phyloP scores from a whole-genome alignment of 768 basidiomycete species.

The Rhizopogon salebrosus region DNA sequence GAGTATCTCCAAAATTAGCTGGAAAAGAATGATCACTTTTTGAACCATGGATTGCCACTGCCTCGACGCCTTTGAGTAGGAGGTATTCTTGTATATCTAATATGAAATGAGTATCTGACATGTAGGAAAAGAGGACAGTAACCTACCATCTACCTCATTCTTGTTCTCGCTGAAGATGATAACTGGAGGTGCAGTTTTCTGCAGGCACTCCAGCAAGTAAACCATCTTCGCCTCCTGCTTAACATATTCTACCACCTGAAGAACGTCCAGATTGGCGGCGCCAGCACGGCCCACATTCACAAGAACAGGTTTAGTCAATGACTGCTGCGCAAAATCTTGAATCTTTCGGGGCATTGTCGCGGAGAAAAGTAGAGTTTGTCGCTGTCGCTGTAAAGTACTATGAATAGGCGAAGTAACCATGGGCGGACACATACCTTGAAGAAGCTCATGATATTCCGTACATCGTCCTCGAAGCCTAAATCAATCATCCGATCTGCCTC shows the following conservation, averaged over 20 bases:
- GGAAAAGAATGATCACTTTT: conserved; percentile 54
- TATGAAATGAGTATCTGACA: neutral
- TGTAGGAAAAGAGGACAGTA: neutral
- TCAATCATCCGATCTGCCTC: conserved; percentile 99
- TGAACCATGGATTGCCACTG: conserved; percentile 97
- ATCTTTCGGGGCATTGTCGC: conserved; percentile 99
- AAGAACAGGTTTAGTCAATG: conserved; percentile 88
- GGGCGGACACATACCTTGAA: conserved; percentile 65
- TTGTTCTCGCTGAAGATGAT: conserved; percentile 99
- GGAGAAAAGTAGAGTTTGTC: conserved; percentile 95
- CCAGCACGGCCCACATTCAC: conserved; percentile 98
- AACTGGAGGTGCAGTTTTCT: conserved; percentile 97
- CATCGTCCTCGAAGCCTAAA: conserved; percentile 97
- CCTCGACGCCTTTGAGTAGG: conserved; percentile 93
- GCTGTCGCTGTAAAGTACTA: conserved; percentile 61
- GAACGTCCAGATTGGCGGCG: conserved; percentile 93
- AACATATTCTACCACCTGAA: conserved; percentile 97
- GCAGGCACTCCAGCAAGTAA: conserved; percentile 93
- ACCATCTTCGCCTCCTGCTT: conserved; percentile 99
- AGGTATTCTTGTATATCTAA: conserved; percentile 98
- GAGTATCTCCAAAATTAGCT: neutral
- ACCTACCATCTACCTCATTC: conserved; percentile 97
- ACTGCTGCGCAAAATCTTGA: conserved; percentile 97
- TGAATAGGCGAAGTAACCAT: conserved; percentile 1
- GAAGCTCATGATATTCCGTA: conserved; percentile 98